Conservation (phyloP, 768 basidiomycete genomes). For the Collybiopsis luxurians region DNA sequence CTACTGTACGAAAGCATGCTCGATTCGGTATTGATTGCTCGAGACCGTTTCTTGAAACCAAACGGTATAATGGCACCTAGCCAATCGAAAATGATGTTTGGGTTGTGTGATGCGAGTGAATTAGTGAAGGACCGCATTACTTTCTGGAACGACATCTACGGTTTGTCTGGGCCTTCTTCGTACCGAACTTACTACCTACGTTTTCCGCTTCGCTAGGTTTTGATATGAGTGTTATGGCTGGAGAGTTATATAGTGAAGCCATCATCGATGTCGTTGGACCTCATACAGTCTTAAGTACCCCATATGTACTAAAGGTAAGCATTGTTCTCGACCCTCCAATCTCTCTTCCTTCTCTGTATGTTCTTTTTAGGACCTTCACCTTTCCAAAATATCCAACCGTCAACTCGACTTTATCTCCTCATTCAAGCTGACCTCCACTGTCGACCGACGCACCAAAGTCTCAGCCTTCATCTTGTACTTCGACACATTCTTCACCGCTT, state of each 20-base stretch:
- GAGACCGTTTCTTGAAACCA: slow-evolving; percentile 80
- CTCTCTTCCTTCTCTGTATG: not conserved
- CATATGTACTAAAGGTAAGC: slow-evolving; percentile 64
- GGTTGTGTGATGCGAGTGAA: slow-evolving; percentile 73
- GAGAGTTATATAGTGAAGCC: slow-evolving; percentile 74
- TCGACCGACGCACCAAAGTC: slow-evolving; percentile 59
- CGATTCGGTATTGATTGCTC: slow-evolving; percentile 87
- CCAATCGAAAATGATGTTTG: slow-evolving; percentile 84
- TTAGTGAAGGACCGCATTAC: slow-evolving; percentile 77
- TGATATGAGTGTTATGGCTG: slow-evolving; percentile 81
- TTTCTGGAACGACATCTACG: slow-evolving; percentile 93
- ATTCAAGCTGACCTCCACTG: slow-evolving; percentile 72
- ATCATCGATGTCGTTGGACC: slow-evolving; percentile 77
- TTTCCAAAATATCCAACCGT: not conserved
- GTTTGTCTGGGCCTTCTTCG: slow-evolving; percentile 35
- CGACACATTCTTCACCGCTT: slow-evolving; percentile 84
- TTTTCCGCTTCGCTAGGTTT: slow-evolving; percentile 72
- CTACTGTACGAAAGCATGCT: slow-evolving; percentile 96
- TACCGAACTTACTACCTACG: not conserved
- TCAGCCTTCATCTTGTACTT: slow-evolving; percentile 89
- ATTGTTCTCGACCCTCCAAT: not conserved
- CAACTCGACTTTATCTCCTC: slow-evolving; percentile 76
- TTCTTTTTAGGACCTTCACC: not conserved
- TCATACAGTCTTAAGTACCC: slow-evolving; percentile 60
- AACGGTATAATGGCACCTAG: slow-evolving; percentile 85